phyloP scores from a whole-genome alignment of 2,329 filamentous ascomycete genomes.

The Aspergillus persii region DNA sequence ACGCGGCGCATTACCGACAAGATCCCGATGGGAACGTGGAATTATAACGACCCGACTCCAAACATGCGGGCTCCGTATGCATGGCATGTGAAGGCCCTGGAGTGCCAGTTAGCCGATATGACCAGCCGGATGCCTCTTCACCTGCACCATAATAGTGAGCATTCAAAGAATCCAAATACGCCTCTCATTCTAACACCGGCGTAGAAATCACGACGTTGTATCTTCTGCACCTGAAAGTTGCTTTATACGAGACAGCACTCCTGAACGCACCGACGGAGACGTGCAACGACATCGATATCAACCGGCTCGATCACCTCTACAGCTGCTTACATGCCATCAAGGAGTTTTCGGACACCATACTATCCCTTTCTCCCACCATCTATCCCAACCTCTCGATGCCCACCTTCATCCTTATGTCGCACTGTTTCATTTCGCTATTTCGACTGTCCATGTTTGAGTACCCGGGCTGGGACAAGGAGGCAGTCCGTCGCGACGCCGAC shows the following conservation, averaged over 20 bases:
- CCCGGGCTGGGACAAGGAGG: constrained; percentile 43
- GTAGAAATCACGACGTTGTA: constrained; percentile 13
- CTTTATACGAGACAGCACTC: constrained; percentile 17
- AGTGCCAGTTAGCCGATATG: constrained; percentile 1
- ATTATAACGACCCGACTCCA: neutral
- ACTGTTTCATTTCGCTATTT: constrained; percentile 40
- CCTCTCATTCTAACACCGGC: neutral
- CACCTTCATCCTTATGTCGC: constrained; percentile 22
- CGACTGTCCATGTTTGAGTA: constrained; percentile 41
- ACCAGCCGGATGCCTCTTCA: neutral
- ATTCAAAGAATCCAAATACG: neutral
- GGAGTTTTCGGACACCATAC: constrained; percentile 39
- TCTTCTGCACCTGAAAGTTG: constrained; percentile 14
- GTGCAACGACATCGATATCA: constrained; percentile 5
- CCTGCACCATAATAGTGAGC: constrained; percentile 9
- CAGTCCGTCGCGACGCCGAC: constrained; percentile 37
- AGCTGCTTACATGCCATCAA: constrained; percentile 36
- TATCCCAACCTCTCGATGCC: constrained; percentile 34
- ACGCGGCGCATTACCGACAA: constrained; percentile 7
- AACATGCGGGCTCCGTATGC: neutral
- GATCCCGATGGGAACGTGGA: neutral
- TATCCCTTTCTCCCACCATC: constrained; percentile 25
- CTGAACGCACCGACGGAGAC: constrained; percentile 3
- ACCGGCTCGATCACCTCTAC: constrained; percentile 30
- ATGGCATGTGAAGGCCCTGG: constrained; percentile 6